phyloP scores from a whole-genome alignment of 208 protist species.

The Crithidia acanthocephali region DNA sequence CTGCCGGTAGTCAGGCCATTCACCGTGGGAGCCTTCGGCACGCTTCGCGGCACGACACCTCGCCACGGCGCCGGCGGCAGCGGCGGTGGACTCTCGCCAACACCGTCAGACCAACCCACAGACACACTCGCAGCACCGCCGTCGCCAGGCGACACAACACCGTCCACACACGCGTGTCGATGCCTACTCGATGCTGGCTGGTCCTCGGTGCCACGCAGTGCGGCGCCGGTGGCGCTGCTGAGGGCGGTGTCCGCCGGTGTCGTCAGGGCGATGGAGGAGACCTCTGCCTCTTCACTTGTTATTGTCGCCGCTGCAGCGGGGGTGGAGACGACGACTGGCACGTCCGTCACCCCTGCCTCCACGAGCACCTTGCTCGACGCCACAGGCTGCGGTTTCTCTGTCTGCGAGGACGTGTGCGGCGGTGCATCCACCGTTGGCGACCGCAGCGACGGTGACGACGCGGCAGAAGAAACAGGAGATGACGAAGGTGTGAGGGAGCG shows the following conservation, averaged over 20 bases:
- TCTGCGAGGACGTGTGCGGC: neutral
- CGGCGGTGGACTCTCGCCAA: conserved; percentile 21
- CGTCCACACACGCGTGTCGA: no score
- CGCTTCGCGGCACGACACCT: neutral
- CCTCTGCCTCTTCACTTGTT: conserved; percentile 3
- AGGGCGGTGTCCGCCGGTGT: conserved; percentile 10
- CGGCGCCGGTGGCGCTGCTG: conserved; percentile 5
- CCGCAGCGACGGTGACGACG: neutral
- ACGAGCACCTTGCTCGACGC: neutral
- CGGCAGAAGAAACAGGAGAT: neutral
- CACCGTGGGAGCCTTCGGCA: no score
- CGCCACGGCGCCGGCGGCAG: conserved; percentile 19
- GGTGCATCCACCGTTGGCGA: neutral
- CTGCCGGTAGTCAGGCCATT: no score
- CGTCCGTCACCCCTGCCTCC: neutral
- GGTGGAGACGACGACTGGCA: neutral
- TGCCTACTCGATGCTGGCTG: no score
- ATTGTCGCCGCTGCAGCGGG: no score
- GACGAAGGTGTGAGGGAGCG: neutral
- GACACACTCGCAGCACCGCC: neutral
- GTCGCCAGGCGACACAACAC: neutral
- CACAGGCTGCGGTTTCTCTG: no score
- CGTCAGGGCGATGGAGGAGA: conserved; percentile 6
- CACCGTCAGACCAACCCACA: neutral
- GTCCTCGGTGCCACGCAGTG: no score